Percentiles rank a stretch among this genome's conserved stretches.
phyloP scores from a whole-genome alignment of 345 rosid genomes.

The Heritiera fomes region DNA sequence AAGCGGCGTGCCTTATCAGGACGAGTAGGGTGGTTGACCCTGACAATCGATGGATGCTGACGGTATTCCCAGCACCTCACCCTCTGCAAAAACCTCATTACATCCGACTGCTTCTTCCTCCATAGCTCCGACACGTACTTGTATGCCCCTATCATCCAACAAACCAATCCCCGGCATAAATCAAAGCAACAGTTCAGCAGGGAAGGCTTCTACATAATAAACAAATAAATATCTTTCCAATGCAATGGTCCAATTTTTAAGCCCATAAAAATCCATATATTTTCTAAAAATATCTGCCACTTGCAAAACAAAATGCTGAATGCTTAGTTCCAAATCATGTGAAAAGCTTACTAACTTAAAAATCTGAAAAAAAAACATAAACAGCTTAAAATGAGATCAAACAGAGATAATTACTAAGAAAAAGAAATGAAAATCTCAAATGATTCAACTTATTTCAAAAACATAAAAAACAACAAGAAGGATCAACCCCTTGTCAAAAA shows the following conservation, averaged over 20 bases:
- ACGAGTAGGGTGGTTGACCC: slow-evolving; percentile 86
- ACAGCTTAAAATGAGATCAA: not conserved
- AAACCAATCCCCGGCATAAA: not conserved
- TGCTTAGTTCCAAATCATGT: not conserved
- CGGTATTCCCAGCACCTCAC: slow-evolving; percentile 99
- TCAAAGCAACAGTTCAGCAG: not conserved
- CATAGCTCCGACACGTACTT: slow-evolving; percentile 97
- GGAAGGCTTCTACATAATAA: not conserved
- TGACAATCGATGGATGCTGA: slow-evolving; percentile 90
- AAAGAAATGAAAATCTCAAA: not conserved
- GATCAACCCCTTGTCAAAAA: not conserved
- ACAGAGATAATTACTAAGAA: not conserved
- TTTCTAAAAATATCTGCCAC: not conserved
- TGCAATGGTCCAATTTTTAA: not conserved
- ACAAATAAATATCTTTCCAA: not conserved
- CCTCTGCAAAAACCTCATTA: slow-evolving; percentile 95
- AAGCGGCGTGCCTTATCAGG: slow-evolving; percentile 97
- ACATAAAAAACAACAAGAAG: too few species aligned
- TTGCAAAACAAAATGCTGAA: not conserved
- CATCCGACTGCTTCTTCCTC: slow-evolving; percentile 99
- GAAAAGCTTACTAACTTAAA: not conserved
- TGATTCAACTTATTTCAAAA: not conserved
- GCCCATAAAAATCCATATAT: not conserved
- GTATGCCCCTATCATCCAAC: slow-evolving; percentile 65
- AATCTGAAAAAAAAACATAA: not conserved